Base-by-base conservation (phyloP, 2,329 filamentous ascomycete genomes). In the Microdochium bolleyi region DNA sequence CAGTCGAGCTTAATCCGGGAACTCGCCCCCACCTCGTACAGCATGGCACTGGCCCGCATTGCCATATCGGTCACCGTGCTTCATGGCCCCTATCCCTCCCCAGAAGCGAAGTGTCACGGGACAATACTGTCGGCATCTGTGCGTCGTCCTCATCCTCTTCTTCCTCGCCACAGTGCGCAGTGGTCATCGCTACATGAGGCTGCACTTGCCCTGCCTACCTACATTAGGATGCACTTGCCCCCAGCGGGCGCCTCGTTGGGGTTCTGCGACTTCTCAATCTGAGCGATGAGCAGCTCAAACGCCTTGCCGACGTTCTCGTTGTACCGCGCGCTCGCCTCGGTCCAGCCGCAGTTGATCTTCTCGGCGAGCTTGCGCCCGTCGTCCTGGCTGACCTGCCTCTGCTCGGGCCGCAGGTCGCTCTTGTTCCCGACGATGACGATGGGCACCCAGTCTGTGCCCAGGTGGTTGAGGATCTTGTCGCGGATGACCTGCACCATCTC, bases 371-470 rank as follows among this genome's bases (percentile, higher is more conserved):
- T 87, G 68, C 87, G 88, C 60, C 92, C 94, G 61, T 96, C 88
- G 58, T 96, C 91, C 51, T 84, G 72, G 30, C 83, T 85, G 60
- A 99, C 91, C 71, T 97, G 92, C 60, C 94, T 87, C 73, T 96
- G 91, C 70, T 96, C 92, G 51, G 91, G 86, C 56, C 89, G 85
- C 54, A 99, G 78, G 70, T 99, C 94, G 67, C 87, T 92, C 77
- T 99, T 99, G 78, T 99, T 99, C 62, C 91, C 94, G 52, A 99
- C 92, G 56, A 99, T 87, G 62, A 95, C 89, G 62, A 97, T 86
- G 10, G 94, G 94, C 51, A 96, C 90, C 69, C 87, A 88, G 62
- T 96, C 92, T 54, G 91, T 88, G 59, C 94, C 94, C 58, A 97
- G 75, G 68, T 97, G 92, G 69, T 96, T 96, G 54, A 99, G 76